Evolutionary conservation across 805 yeast species (phyloP).

Genomic region (Ogataea nakhonphanomensis): DNA sequence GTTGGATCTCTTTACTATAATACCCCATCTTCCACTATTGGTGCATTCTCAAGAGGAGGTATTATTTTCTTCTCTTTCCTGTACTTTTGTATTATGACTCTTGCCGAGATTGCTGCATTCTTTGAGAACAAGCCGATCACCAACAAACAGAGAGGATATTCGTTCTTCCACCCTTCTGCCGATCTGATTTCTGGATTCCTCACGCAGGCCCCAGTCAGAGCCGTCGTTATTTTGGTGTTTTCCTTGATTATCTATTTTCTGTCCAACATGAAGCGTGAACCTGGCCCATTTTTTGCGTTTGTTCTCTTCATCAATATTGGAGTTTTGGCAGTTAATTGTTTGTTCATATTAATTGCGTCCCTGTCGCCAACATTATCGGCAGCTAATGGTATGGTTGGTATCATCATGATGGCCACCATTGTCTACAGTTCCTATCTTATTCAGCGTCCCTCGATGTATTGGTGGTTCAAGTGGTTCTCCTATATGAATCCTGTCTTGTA

Average conservation of each 20-base stretch:
- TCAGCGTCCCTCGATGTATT: constrained; percentile 55
- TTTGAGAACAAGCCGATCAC: constrained; percentile 61
- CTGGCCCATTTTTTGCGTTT: constrained; percentile 54
- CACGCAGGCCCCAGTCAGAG: constrained; percentile 55
- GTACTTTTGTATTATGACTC: constrained; percentile 56
- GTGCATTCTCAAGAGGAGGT: constrained; percentile 64
- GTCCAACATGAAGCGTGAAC: constrained; percentile 46
- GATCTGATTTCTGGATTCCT: constrained; percentile 57
- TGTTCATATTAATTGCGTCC: constrained; percentile 56
- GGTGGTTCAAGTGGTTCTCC: constrained; percentile 60
- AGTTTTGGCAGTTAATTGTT: constrained; percentile 45
- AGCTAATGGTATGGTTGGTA: constrained; percentile 61
- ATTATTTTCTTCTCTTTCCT: constrained; percentile 57
- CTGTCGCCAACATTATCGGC: constrained; percentile 45
- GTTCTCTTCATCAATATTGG: constrained; percentile 37
- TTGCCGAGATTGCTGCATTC: constrained; percentile 58
- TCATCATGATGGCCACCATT: constrained; percentile 45
- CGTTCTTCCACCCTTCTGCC: constrained; percentile 61
- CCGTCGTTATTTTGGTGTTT: constrained; percentile 46
- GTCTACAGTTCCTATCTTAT: constrained; percentile 67
- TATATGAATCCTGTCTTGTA: constrained; percentile 48
- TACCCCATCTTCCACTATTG: constrained; percentile 45
- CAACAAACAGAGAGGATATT: constrained; percentile 61
- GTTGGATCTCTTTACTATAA: constrained; percentile 60
- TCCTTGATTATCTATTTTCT: constrained; percentile 50